Evolutionary conservation across 352 stramenopile species (phyloP).

Genomic region (Globisporangium uncinulatum): DNA sequence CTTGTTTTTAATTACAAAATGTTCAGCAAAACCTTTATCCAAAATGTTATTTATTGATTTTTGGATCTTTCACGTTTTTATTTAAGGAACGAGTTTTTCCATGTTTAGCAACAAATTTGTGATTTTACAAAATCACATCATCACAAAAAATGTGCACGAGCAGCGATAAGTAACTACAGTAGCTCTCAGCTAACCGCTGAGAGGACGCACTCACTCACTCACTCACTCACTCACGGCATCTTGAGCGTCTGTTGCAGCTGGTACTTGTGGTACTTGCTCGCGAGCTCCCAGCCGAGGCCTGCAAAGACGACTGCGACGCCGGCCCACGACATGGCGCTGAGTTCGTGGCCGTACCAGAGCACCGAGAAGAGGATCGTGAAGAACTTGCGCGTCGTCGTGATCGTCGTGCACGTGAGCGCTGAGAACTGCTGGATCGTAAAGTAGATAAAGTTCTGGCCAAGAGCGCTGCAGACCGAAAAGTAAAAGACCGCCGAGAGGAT

Average conservation of each 20-base stretch:
- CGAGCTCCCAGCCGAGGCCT: constrained; percentile 81
- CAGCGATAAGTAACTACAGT: no score
- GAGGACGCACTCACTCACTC: no score
- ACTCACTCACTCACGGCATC: constrained; percentile 21
- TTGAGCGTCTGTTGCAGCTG: constrained; percentile 51
- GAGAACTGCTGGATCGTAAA: constrained; percentile 98
- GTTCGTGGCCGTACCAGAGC: constrained; percentile 93
- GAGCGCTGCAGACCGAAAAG: constrained; percentile 94
- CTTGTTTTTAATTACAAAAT: no score
- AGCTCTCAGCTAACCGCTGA: no score
- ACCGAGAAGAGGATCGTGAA: constrained; percentile 99
- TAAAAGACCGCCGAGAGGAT: constrained; percentile 87
- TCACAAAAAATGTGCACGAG: no score
- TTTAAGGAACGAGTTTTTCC: no score
- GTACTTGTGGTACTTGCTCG: constrained; percentile 86
- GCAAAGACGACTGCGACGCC: constrained; percentile 90
- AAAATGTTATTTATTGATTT: no score
- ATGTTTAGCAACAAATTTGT: no score
- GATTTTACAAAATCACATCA: no score
- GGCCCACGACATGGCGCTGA: constrained; percentile 90
- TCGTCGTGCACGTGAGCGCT: constrained; percentile 97
- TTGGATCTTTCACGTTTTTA: no score
- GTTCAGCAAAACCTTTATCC: no score
- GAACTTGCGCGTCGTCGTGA: constrained; percentile 99
- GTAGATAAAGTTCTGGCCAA: constrained; percentile 99